Conservation (phyloP, 2,329 filamentous ascomycete species). For the Colletotrichum tamarilloi region DNA sequence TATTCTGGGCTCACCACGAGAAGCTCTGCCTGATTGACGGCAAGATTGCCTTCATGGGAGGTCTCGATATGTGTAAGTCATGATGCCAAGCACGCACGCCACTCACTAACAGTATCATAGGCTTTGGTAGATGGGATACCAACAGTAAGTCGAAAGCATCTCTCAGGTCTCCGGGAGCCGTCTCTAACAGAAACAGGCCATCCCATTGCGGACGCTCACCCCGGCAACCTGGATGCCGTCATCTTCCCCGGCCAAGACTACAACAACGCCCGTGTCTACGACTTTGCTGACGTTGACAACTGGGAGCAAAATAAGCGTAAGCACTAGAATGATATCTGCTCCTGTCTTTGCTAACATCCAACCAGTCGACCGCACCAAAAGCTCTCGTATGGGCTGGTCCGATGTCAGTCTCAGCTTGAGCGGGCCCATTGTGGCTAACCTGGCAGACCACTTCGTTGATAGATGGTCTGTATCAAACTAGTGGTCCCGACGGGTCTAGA, state of each 20-base stretch:
- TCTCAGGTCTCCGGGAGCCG: neutral
- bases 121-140: constrained; percentile 89
- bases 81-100: neutral
- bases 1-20: constrained; percentile 95
- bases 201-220: constrained; percentile 85
- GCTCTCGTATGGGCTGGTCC: constrained; percentile 92
- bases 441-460: constrained; percentile 83
- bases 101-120: constrained; percentile 47
- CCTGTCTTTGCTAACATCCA: neutral
- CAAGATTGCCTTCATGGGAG: constrained; percentile 89
- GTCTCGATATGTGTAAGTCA: constrained; percentile 78
- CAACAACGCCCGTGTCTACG: constrained; percentile 88
- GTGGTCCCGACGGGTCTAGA: neutral
- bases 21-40: constrained; percentile 88
- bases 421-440: constrained; percentile 79
- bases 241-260: constrained; percentile 93
- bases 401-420: constrained; percentile 83
- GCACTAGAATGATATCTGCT: no score
- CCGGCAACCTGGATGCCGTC: constrained; percentile 78
- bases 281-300: constrained; percentile 80
- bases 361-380: constrained; percentile 78
- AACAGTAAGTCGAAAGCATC: constrained; percentile 62
- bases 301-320: constrained; percentile 85
- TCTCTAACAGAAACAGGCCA: constrained; percentile 61
- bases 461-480: constrained; percentile 69